Percentiles rank a stretch among this genome's conserved stretches.
Evolutionary conservation across 805 yeast species (phyloP).

Genomic region (Cyberlindnera euphorbiiphila): DNA sequence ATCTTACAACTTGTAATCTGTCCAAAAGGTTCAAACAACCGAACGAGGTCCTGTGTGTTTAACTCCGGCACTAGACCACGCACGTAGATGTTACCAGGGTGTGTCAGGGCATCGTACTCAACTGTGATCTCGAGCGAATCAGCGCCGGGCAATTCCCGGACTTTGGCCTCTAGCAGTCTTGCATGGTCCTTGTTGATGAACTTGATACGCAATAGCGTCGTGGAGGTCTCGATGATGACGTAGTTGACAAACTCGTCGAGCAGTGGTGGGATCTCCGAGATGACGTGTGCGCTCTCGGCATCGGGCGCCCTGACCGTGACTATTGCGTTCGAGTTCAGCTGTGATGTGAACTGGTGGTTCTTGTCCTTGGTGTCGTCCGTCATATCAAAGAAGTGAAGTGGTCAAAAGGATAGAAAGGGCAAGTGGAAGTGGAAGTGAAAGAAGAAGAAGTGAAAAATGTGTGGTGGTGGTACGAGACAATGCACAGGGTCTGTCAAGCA

Average conservation of each 20-base stretch:
- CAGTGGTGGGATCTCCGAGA: constrained; percentile 1
- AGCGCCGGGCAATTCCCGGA: neutral
- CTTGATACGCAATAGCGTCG: constrained; percentile 11
- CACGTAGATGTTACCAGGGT: constrained; percentile 56
- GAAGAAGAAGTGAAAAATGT: too few relatives aligned
- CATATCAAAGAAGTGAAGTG: too few relatives aligned
- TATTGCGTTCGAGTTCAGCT: constrained; percentile 26
- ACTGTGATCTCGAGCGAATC: constrained; percentile 15
- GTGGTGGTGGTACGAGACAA: too few relatives aligned
- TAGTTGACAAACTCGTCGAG: constrained; percentile 10
- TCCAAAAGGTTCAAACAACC: constrained; percentile 38
- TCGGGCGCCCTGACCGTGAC: constrained; percentile 12
- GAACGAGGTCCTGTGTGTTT: constrained; percentile 33
- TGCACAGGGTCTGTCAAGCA: too few relatives aligned
- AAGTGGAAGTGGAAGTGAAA: too few relatives aligned
- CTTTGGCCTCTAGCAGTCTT: constrained; percentile 1
- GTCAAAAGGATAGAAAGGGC: too few relatives aligned
- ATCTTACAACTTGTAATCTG: constrained; percentile 42
- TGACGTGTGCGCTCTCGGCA: neutral
- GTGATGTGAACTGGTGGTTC: constrained; percentile 19
- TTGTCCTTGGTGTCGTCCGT: too few relatives aligned
- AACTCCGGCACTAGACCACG: constrained; percentile 42
- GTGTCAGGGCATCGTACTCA: constrained; percentile 34
- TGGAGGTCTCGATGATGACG: constrained; percentile 7
- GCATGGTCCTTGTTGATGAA: constrained; percentile 23